phyloP scores from a whole-genome alignment of 768 basidiomycete genomes.

The Psilocybe sp. region DNA sequence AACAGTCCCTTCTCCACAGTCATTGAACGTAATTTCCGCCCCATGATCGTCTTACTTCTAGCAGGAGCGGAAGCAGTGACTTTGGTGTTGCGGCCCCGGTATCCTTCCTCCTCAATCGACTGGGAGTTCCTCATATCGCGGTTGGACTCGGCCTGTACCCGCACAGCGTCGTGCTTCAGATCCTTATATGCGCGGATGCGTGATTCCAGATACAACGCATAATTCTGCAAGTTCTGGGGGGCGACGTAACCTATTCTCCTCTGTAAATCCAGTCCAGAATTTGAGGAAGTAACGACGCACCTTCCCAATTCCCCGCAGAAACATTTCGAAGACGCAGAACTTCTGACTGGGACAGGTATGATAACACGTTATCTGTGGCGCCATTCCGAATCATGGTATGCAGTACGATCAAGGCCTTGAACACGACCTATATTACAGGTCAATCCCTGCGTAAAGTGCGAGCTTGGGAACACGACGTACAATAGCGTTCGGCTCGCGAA shows the following conservation, averaged over 20 bases:
- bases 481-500: constrained; percentile 89
- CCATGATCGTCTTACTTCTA: constrained; percentile 76
- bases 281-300: constrained; percentile 35
- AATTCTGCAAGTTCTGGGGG: constrained; percentile 83
- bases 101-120: constrained; percentile 58
- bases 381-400: constrained; percentile 98
- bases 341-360: constrained; percentile 78
- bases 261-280: background rate
- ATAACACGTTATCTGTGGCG: constrained; percentile 89
- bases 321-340: constrained; percentile 82
- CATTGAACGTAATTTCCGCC: constrained; percentile 84
- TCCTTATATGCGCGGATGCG: constrained; percentile 87
- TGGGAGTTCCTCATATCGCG: constrained; percentile 73
- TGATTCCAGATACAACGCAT: constrained; percentile 85
- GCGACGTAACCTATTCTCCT: constrained; percentile 68
- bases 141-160: constrained; percentile 91
- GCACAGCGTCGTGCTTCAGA: constrained; percentile 90
- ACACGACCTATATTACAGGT: constrained; percentile 70
- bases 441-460: background rate
- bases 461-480: constrained; percentile 42
- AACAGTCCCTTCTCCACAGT: constrained; percentile 95
- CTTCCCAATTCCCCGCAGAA: constrained; percentile 83
- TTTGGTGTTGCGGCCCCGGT: constrained; percentile 27
- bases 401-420: constrained; percentile 93
- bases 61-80: constrained; percentile 33